Evolutionary conservation across 2,329 filamentous ascomycete species (phyloP), one percentile per base, ranked within the genome.

Genomic region (Phoma sp.): DNA sequence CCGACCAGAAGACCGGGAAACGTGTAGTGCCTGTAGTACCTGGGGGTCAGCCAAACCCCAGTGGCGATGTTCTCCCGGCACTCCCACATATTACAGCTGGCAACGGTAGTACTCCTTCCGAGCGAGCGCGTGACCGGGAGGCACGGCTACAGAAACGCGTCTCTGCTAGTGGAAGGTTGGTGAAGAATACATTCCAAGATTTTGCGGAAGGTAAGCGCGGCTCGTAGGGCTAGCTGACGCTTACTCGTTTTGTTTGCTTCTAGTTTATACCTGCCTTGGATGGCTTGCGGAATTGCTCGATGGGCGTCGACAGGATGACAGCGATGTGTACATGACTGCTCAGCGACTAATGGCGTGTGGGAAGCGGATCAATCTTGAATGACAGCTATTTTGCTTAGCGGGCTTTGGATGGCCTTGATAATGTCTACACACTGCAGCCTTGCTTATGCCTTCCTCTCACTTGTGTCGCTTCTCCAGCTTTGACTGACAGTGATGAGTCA

Each of bases 31-130:
- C 78, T 5, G 71, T 77, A 7, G 87, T 73, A 79, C 17, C 49
- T 9, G 83, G 54, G 77, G 82, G 49, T 78, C 83, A 59, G 73
- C 77, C 60, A 72, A 63, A 65, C 77, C 46, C 68, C 76, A 55
- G 76, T 75, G 66, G 71, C 65, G 90, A 92, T 69, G 84, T 81
- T 7, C 73, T 90, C 1, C 81, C 84, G 1, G 84, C 87, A 1
- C 76, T 92, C 30, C 86, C 90, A 14, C 77, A 76, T 26, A 81
- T 83, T 30, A 54, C 63, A 29, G 74, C 73, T 7, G 72, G 74
- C 23, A 76, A 75, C 46, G 74, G 74, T n/a, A 75, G 71, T 47
- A 74, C 71, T 5, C 74, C 66, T 68, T 71, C 62, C 61, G 73
- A 72, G 56, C 61, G 67, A 69, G 76, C 55, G 61, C 62, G 71